Percentiles rank a stretch among this genome's conserved stretches.
Evolutionary conservation across 306 rosid genomes (phyloP).

Genomic region (Chamaecrista fasciculata): DNA sequence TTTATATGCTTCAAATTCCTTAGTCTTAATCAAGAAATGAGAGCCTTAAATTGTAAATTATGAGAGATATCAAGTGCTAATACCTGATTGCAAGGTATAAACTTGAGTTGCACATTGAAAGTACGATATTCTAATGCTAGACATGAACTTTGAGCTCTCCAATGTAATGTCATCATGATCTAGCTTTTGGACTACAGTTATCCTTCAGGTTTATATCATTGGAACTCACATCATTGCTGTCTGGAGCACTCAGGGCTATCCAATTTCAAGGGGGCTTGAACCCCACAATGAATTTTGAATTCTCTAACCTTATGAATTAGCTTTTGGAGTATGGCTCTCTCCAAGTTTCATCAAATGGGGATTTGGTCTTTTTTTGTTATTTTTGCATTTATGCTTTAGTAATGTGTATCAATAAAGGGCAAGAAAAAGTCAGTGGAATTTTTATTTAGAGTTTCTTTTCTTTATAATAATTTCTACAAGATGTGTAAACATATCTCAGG

Average conservation of each 20-base stretch:
- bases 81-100: neutral
- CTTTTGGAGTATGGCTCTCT: too few species aligned
- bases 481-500: neutral
- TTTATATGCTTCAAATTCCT: slow-evolving; percentile 23
- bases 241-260: too few species aligned
- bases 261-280: too few species aligned
- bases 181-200: neutral
- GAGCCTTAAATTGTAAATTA: slow-evolving; percentile 39
- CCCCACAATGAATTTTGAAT: too few species aligned
- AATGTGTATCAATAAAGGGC: slow-evolving; percentile 6
- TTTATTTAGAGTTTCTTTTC: neutral
- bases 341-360: neutral
- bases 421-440: neutral
- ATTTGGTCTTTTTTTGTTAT: neutral
- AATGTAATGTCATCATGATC: neutral
- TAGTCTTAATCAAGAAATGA: neutral
- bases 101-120: neutral
- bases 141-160: neutral
- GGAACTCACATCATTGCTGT: neutral
- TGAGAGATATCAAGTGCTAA: neutral
- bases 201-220: neutral
- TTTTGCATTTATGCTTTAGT: slow-evolving; percentile 13
- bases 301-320: too few species aligned
- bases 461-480: neutral
- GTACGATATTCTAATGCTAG: neutral